These are phyloP conservation scores for Helotiales sp. DNA, from an alignment of 2,329 filamentous ascomycete genomes.

Conservation along the genomic window DNA sequence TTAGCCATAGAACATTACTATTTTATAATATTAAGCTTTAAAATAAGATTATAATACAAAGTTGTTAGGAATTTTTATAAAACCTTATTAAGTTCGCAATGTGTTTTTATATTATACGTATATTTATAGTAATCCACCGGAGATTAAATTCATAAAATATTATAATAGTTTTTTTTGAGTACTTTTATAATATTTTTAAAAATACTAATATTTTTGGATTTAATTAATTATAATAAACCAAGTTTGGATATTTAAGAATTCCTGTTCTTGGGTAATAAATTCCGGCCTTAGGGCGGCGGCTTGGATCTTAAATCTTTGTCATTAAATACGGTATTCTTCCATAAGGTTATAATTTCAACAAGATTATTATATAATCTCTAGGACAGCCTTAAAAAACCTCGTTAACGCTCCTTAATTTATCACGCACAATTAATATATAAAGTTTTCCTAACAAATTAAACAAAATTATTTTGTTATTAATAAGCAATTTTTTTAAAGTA, in stretches of 20 bases:
- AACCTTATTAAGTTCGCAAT: conserved; percentile 15
- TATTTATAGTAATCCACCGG: conserved; percentile 19
- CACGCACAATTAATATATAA: no score
- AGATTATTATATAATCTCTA: no score
- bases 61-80: conserved; percentile 22
- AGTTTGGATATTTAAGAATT: neutral
- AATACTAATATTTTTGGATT: conserved; percentile 19
- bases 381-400: no score
- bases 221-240: conserved; percentile 13
- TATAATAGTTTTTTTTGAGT: conserved; percentile 19
- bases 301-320: neutral
- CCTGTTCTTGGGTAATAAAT: no score
- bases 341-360: no score
- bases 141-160: conserved; percentile 15
- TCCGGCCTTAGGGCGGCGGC: no score
- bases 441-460: no score
- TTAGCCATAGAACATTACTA: conserved; percentile 4
- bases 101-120: conserved; percentile 16
- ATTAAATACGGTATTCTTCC: neutral
- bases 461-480: no score
- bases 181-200: conserved; percentile 18
- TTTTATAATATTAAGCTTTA: conserved; percentile 18
- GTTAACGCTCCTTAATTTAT: no score
- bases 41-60: conserved; percentile 21
- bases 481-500: no score